A percentile compares a stretch with the other conserved stretches of the same genome.
These are phyloP conservation scores for Saccharomycopsis sp. DNA, from an alignment of 805 yeast genomes.

Conservation along the genomic window DNA sequence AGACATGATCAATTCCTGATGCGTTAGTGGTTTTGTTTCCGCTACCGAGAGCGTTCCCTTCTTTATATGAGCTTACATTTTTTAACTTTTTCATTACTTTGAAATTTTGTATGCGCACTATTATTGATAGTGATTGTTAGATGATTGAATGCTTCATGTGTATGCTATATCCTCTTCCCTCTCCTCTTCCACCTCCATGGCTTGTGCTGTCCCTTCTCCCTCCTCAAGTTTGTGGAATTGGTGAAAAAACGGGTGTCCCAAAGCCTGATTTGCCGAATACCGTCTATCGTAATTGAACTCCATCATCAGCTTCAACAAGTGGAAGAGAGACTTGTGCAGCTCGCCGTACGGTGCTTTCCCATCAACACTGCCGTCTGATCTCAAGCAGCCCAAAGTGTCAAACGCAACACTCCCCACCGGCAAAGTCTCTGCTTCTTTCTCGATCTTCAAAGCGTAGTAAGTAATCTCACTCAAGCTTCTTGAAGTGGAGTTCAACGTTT, in stretches of 20 bases:
- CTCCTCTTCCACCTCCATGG: not conserved
- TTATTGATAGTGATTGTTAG: not conserved
- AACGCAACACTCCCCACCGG: slow-evolving; percentile 66
- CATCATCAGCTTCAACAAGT: slow-evolving; percentile 48
- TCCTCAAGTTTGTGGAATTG: too few relatives aligned
- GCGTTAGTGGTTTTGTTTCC: not conserved
- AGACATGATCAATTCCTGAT: not conserved
- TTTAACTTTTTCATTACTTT: slow-evolving; percentile 9
- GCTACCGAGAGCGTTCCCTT: too few relatives aligned
- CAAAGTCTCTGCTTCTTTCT: slow-evolving; percentile 48
- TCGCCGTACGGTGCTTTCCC: slow-evolving; percentile 29
- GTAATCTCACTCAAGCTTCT: slow-evolving; percentile 36
- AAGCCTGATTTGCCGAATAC: slow-evolving; percentile 43
- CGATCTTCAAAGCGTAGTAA: slow-evolving; percentile 35
- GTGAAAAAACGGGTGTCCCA: slow-evolving; percentile 51
- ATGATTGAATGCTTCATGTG: not conserved
- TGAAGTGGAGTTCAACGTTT: slow-evolving; percentile 37
- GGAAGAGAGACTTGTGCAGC: slow-evolving; percentile 38
- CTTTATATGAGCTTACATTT: too few relatives aligned
- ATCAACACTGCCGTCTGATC: slow-evolving; percentile 32
- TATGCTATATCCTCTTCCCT: not conserved
- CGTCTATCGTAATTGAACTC: slow-evolving; percentile 48
- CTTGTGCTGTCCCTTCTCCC: not conserved
- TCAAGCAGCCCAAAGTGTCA: slow-evolving; percentile 48
- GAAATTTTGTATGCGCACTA: not conserved